Percentiles rank a stretch among this genome's conserved stretches.
These are phyloP conservation scores for Ceratocystis albifundus DNA, from an alignment of 2,329 filamentous ascomycete genomes.

Conservation along the genomic window DNA sequence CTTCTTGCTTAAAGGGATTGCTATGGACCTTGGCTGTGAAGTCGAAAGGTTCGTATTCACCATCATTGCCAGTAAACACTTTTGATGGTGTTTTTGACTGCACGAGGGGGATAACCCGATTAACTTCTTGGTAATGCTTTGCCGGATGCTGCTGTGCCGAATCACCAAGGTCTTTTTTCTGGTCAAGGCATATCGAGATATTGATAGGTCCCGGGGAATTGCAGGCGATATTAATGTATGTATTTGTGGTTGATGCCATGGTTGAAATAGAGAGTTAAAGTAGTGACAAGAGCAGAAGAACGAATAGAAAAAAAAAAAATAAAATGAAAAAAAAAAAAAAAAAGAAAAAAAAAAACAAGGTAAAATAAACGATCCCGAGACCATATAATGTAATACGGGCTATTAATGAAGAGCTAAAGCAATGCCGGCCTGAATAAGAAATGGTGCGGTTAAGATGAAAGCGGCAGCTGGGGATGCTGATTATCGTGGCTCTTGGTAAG, in stretches of 20 bases:
- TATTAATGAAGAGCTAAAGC: constrained; percentile 7
- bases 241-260: neutral
- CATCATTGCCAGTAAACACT: neutral
- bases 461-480: neutral
- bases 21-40: constrained; percentile 12
- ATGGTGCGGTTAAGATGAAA: neutral
- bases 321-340: neutral
- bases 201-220: neutral
- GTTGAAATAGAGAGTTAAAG: neutral
- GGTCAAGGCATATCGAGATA: neutral
- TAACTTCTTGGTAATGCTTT: neutral
- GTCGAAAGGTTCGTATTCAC: constrained; percentile 4
- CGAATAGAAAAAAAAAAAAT: neutral
- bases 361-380: neutral
- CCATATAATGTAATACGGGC: neutral
- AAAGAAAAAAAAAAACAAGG: neutral
- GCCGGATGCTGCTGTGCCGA: neutral
- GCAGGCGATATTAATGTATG: neutral
- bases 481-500: neutral
- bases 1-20: constrained; percentile 12
- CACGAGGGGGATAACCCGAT: too few relatives aligned
- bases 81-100: neutral
- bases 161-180: neutral
- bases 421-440: constrained; percentile 2
- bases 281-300: neutral